Evolutionary conservation across 306 rosid species (phyloP), one percentile per base, ranked within the genome.

Genomic region (Geum urbanum): DNA sequence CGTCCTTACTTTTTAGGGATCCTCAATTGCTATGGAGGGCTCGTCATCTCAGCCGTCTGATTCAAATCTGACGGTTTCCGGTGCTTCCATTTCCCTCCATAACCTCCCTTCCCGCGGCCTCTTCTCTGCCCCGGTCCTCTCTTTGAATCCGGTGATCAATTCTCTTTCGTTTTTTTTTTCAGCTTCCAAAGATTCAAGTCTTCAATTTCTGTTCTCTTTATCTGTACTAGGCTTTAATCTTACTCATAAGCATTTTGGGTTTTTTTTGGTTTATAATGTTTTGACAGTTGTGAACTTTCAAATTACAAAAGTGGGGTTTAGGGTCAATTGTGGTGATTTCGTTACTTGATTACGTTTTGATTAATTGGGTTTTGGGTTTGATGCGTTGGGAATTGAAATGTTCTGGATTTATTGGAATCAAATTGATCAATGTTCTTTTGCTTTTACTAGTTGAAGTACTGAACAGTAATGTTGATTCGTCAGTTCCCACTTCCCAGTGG

Each of bases 81-180:
- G 81, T 75, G 84, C 88, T 18, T 86, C 84, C 61, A 50, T 74
- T 73, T 72, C 81, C 76, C 86, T 86, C 71, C 57, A 65, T 64
- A 76, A 79, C 77, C 91, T 86, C 58, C 91, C 88, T 35, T 86
- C 91, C 66, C 84, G 81, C 10, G 91, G 91, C 75, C 81, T 70
- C 82, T 79, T 83, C 77, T 83, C 90, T 46, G 79, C 90, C 68
- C 75, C 81, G 57, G 84, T 86, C 22, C 69, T 82, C 48, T 76
- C 84, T 41, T 69, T 84, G 5, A 86, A 78, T 76, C 91, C 83
- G 83, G 91, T 83, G 74, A 71, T 70, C 63, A 16, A 45, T 41
- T 45, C 43, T 0, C 18, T 24, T 24, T 24, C 27, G 27, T 24
- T 24, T 24, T 24, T 24, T 24, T 24, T 24, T 24, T 24, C 27